Evolutionary conservation across 331 rosid genomes (phyloP), one percentile per base, ranked within the genome.

Genomic region (Malus hybrid): DNA sequence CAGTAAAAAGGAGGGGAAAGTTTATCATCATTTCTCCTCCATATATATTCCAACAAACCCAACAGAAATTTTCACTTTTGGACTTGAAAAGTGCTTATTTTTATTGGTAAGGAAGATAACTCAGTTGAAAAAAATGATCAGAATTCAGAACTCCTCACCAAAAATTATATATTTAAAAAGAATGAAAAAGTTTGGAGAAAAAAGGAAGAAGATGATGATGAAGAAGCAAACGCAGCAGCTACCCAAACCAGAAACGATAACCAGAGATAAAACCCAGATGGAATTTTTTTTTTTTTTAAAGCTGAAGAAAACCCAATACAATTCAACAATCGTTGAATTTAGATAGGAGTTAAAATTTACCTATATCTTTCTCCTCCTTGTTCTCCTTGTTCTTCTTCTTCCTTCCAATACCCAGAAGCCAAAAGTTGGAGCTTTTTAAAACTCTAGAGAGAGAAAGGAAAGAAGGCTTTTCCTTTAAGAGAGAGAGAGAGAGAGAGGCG

Each of bases 391-490:
- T 71, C 57, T 76, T 50, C 66, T 69, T 28, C 81, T 14, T 79
- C 70, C 42, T 76, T 65, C 39, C 77, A 76, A 76, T 20, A 72
- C 82, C 79, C 71, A 56, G 69, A 72, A 54, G 59, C 82, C 65
- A 66, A 9, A 67, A 59, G 65, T 52, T 44, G n/a, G 34, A 70
- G 79, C 57, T 27, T 22, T 10, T 52, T 28, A 71, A 34, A 48
- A 48, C 68, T 69, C 66, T 14, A 33, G 68, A 80, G 72, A 83
- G 77, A 81, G 60, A 64, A 7, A 73, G 34, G 52, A 48, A 20
- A 32, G 8, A 52, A 13, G 18, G 67, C 48, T 77, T 69, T 22
- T 62, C 31, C 31, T 42, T 29, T 73, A 34, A 15, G 76, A 28
- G 54, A 29, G 71, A 76, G 75, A 76, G 77, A 79, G 67, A 14